A percentile compares a stretch with the other conserved stretches of the same genome.
Conservation (phyloP, 495 filamentous ascomycete genomes). For the Neurospora tetrasperma region DNA sequence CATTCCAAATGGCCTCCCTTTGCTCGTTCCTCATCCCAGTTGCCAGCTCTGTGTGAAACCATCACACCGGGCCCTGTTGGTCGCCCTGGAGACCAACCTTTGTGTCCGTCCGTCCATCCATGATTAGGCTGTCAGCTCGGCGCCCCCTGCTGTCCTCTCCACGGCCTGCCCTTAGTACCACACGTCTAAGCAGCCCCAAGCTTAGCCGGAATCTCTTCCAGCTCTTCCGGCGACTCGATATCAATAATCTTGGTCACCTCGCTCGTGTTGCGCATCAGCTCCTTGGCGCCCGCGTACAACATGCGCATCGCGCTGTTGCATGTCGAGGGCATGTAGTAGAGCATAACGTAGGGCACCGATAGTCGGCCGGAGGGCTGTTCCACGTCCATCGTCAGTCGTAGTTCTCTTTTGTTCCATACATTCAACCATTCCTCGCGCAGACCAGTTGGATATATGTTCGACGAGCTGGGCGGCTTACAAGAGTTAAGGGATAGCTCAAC, state of each 20-base stretch:
- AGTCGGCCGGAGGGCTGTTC: slow-evolving; percentile 35
- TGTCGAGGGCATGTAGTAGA: slow-evolving; percentile 86
- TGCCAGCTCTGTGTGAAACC: neutral
- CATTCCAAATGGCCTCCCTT: neutral
- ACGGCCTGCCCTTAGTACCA: neutral
- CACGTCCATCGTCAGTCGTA: neutral
- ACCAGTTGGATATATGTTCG: too few relatives aligned
- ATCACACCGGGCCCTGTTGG: neutral
- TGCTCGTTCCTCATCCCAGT: neutral
- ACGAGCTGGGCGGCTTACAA: slow-evolving; percentile 36
- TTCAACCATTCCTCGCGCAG: too few relatives aligned
- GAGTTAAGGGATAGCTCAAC: slow-evolving; percentile 77
- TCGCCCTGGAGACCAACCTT: neutral
- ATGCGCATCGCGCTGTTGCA: slow-evolving; percentile 76
- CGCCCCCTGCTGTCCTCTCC: neutral
- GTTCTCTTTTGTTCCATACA: too few relatives aligned
- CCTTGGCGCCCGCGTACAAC: slow-evolving; percentile 92
- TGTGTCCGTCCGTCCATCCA: neutral
- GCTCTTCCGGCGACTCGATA: slow-evolving; percentile 62
- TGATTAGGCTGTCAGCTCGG: neutral
- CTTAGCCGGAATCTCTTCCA: slow-evolving; percentile 62
- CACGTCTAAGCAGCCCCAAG: slow-evolving; percentile 38
- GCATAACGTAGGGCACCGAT: slow-evolving; percentile 70
- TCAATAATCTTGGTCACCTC: slow-evolving; percentile 78
- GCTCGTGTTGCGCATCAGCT: slow-evolving; percentile 83